Base-by-base conservation (phyloP, 2,329 filamentous ascomycete species). In the Alternaria postmessia region DNA sequence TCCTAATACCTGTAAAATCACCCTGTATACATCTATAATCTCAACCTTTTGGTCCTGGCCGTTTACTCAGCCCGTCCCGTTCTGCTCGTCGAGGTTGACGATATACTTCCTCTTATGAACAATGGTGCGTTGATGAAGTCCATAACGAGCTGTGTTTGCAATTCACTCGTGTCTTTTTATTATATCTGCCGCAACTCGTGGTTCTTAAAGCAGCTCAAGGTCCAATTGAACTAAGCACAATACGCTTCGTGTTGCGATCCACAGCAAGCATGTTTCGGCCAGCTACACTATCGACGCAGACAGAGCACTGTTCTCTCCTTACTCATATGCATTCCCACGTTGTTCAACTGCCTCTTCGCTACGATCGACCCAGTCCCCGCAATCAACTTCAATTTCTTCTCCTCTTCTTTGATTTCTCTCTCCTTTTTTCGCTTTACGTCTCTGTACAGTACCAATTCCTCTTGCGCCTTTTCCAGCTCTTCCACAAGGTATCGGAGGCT, bases 331-430 rank as follows among this genome's bases (percentile, higher is more conserved):
- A 3, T n/a, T 4, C 7, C 36, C 11, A 61, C 4, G 20, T 22
- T 22, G 20, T 22, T 22, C 20, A 34, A 18, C 36, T 61, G 58
- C n/a, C 7, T 30, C 48, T n/a, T 49, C 34, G 54, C 54, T 28
- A 36, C 7, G n/a, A 18, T 24, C 20, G 20, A 34, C 16, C 11
- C 9, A 8, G 30, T 11, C 3, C 47, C 22, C 4, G 41, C 32
- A 2, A 43, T 22, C 36, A n/a, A 24, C 26, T 24, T 53, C 47
- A 61, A 34, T 22, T 7, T 47, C 36, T 39, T 48, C 28, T 47
- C 22, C 24, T 61, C 58, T 12, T 9, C 7, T 8, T 26, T 43
- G 4, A 61, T 20, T 22, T 16, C 18, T 1, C 6, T 30, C 39
- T 43, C 47, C 14, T 26, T 51, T 24, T 26, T 57, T 7, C 30